Conservation (phyloP, 164 flowering plant genomes). For the Saururus chinensis region DNA sequence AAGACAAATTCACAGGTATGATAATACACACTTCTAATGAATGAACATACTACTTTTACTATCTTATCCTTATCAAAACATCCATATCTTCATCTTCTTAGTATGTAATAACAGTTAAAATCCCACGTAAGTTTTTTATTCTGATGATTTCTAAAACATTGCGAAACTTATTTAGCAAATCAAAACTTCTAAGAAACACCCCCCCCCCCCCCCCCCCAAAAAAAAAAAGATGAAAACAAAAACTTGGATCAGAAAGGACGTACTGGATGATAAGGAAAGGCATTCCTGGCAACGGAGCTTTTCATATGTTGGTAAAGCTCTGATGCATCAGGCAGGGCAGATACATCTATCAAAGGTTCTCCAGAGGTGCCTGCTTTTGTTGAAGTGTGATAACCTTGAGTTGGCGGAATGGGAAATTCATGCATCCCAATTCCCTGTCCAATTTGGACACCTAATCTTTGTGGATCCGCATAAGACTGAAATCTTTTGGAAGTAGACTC, state of each 20-base stretch:
- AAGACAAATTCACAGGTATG: too few species aligned
- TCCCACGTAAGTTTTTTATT: too few species aligned
- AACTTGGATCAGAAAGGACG: conserved; percentile 2
- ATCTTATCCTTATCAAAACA: too few species aligned
- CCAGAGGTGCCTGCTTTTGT: conserved; percentile 24
- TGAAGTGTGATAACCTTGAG: conserved; percentile 27
- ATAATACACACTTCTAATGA: too few species aligned
- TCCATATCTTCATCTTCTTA: too few species aligned
- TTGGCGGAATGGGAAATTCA: conserved; percentile 58
- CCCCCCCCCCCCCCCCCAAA: neutral
- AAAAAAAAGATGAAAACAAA: neutral
- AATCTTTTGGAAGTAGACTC: conserved; percentile 37
- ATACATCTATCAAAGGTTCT: conserved; percentile 26
- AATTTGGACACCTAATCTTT: conserved; percentile 27
- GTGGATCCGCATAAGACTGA: conserved; percentile 3
- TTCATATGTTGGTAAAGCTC: conserved; percentile 25
- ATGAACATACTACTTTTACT: too few species aligned
- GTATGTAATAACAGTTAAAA: too few species aligned
- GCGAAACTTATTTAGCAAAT: too few species aligned
- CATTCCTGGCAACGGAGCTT: conserved; percentile 19
- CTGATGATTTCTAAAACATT: too few species aligned
- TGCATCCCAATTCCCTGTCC: conserved; percentile 26
- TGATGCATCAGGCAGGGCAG: conserved; percentile 21
- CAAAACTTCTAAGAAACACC: too few species aligned
- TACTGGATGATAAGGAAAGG: conserved; percentile 45